Evolutionary conservation across 73 alveolate genomes (phyloP).

Genomic region (Paramecium primaurelia): DNA sequence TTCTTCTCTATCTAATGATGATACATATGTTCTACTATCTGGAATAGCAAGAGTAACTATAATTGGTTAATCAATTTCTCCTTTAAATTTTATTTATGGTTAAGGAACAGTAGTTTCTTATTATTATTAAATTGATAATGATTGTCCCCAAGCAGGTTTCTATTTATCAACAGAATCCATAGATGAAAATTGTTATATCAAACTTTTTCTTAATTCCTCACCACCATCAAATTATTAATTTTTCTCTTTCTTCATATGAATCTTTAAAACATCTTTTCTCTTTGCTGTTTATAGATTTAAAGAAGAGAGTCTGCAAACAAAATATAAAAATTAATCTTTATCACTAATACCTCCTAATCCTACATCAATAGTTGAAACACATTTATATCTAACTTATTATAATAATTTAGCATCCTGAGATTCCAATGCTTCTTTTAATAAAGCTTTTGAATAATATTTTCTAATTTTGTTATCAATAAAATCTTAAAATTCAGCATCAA

Average conservation of each 20-base stretch:
- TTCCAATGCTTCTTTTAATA: constrained; percentile 11
- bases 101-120: neutral
- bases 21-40: neutral
- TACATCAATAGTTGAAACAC: neutral
- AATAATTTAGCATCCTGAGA: neutral
- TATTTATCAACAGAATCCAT: neutral
- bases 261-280: constrained; percentile 23
- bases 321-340: constrained; percentile 22
- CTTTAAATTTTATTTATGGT: neutral
- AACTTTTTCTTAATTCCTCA: constrained; percentile 33
- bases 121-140: neutral
- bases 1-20: neutral
- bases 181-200: neutral
- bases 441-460: constrained; percentile 21
- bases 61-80: neutral
- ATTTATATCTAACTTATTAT: neutral
- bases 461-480: constrained; percentile 33
- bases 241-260: constrained; percentile 25
- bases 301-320: neutral
- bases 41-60: constrained; percentile 14
- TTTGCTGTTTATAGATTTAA: neutral
- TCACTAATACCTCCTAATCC: constrained; percentile 42
- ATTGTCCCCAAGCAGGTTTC: neutral
- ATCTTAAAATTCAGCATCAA: constrained; percentile 47
- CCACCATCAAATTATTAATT: constrained; percentile 40